phyloP scores from a whole-genome alignment of 2,329 filamentous ascomycete genomes.

The Aspergillus terreus region DNA sequence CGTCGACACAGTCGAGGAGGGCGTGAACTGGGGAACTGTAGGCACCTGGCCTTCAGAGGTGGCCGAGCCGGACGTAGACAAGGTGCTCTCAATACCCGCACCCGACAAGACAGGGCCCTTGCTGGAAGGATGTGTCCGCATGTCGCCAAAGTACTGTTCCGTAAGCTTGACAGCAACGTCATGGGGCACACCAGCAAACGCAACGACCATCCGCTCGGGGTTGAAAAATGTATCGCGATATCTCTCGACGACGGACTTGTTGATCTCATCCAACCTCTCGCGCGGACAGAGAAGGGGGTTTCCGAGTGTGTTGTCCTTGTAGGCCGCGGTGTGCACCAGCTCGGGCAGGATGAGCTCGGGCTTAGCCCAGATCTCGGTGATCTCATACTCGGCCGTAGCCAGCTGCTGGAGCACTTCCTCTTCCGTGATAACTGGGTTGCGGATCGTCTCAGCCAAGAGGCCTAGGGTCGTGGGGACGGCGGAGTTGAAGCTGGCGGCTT shows the following conservation, averaged over 20 bases:
- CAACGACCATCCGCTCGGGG: constrained; percentile 88
- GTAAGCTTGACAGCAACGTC: constrained; percentile 72
- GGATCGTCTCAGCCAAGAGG: constrained; percentile 89
- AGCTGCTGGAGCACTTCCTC: constrained; percentile 84
- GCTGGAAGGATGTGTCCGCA: constrained; percentile 58
- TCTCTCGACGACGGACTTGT: constrained; percentile 66
- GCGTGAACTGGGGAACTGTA: constrained; percentile 38
- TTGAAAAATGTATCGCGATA: constrained; percentile 83
- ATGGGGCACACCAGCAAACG: constrained; percentile 89
- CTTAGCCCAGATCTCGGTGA: constrained; percentile 96
- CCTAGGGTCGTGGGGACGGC: constrained; percentile 78
- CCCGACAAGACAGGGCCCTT: constrained; percentile 50
- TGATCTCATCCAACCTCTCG: constrained; percentile 73
- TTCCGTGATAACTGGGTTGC: constrained; percentile 77
- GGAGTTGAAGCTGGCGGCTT: constrained; percentile 94
- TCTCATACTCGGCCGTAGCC: constrained; percentile 89
- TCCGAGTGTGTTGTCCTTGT: constrained; percentile 91
- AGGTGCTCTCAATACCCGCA: constrained; percentile 55
- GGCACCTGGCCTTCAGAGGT: constrained; percentile 29
- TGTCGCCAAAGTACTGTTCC: constrained; percentile 86
- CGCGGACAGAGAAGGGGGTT: constrained; percentile 89
- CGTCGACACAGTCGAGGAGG: constrained; percentile 36
- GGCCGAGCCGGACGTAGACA: constrained; percentile 28
- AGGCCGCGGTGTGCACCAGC: constrained; percentile 90
- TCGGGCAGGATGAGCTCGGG: constrained; percentile 94